Evolutionary conservation across 768 basidiomycete genomes (phyloP), one percentile per base, ranked within the genome.

Genomic region (Cyclocybe cylindracea): DNA sequence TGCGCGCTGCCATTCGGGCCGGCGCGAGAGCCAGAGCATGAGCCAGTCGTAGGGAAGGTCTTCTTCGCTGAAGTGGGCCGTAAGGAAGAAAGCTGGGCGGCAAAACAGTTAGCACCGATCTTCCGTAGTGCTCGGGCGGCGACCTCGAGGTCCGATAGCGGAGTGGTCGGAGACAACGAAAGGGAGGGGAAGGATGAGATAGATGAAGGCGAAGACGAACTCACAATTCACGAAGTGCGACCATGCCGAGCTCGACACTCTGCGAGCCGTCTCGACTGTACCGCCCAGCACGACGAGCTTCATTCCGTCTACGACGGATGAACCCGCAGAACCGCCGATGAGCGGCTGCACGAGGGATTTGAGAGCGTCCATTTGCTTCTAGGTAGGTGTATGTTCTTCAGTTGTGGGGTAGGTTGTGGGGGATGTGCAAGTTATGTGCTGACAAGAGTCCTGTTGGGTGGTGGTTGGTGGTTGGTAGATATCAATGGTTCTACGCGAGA

Each of bases 11-110:
- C 90, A 92, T 68, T 92, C 90, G 38, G 90, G 74, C 19, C 88
- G 80, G 46, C 89, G 85, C 39, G 89, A 89, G 44, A 93, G 82
- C 90, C 90, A 93, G 32, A 91, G 78, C 88, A 92, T 92, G 46
- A 93, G 78, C 90, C 90, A 93, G 70, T 93, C 90, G 60, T 91
- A 93, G 3, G 90, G 91, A 57, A 89, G 89, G 64, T 93, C 91
- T 68, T 93, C 91, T 71, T 93, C 91, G 57, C 84, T 87, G 74
- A 93, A 93, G 69, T 92, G 88, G 7, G 91, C 91, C 11, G 91
- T 93, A 46, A 93, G 82, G 83, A 92, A 93, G 78, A 89, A 89
- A 0, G 87, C 86, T 87, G 66, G 36, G 51, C 43, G 48, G 59
- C 44, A 53, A 50, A 35, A 44, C 40, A 24, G 53, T 50, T 36